Percentiles rank a stretch among this genome's conserved stretches.
phyloP scores from a whole-genome alignment of 2,329 filamentous ascomycete genomes.

The Geoglossum cookeanum region DNA sequence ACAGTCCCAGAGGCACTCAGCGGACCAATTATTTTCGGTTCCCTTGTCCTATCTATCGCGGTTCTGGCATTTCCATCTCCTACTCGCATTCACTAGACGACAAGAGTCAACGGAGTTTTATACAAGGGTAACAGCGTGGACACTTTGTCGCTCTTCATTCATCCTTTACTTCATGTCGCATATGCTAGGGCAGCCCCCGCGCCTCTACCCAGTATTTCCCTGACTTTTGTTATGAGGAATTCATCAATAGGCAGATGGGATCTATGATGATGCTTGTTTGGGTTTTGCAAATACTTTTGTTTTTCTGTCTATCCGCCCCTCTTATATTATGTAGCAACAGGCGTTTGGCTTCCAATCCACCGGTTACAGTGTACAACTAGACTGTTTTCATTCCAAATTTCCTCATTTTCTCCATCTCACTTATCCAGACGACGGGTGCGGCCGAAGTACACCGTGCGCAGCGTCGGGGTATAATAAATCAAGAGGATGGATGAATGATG shows the following conservation, averaged over 20 bases:
- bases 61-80: background rate
- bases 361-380: background rate
- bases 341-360: background rate
- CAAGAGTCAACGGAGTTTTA: background rate
- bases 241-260: background rate
- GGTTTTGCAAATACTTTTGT: background rate
- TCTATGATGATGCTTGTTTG: background rate
- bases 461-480: too few relatives aligned
- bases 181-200: background rate
- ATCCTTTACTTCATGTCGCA: background rate
- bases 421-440: background rate
- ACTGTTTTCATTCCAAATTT: background rate
- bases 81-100: background rate
- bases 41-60: background rate
- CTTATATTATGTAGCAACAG: background rate
- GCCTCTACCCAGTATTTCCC: background rate
- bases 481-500: too few relatives aligned
- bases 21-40: background rate
- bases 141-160: background rate
- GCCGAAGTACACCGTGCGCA: too few relatives aligned
- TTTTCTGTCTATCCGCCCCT: background rate
- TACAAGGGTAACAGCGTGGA: background rate
- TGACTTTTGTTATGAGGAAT: background rate
- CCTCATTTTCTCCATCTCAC: background rate
- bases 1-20: background rate